These are phyloP conservation scores for Scytalidium sp. DNA, from an alignment of 2,329 filamentous ascomycete species.

Conservation along the genomic window DNA sequence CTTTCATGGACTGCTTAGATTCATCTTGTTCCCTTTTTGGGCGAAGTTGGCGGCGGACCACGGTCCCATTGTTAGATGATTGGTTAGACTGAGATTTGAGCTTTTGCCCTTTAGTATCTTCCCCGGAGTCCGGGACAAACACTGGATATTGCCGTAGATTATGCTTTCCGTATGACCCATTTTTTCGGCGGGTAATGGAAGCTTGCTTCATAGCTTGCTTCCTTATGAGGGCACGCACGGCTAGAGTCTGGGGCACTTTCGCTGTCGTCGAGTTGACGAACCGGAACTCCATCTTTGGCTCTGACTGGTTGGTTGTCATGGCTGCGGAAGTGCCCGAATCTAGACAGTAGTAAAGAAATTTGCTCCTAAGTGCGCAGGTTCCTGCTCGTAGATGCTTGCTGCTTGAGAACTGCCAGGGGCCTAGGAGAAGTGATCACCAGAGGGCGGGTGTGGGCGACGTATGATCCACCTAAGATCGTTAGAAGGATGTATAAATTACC, in stretches of 20 bases:
- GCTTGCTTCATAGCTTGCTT: conserved; percentile 37
- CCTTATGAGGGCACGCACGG: conserved; percentile 26
- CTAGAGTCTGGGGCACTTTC: conserved; percentile 16
- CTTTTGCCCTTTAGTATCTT: background rate
- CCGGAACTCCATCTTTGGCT: conserved; percentile 15
- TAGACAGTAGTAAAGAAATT: background rate
- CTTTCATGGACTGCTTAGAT: background rate
- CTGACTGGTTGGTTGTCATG: background rate
- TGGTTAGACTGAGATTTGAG: background rate
- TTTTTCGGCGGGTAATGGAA: conserved; percentile 26
- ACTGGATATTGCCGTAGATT: conserved; percentile 28
- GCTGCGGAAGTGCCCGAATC: background rate
- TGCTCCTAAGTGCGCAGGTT: background rate
- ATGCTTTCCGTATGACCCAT: conserved; percentile 28
- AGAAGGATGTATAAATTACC: background rate
- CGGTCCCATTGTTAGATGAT: background rate
- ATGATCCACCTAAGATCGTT: background rate
- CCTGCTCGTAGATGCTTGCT: background rate
- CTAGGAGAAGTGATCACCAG: background rate
- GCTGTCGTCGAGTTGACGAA: conserved; percentile 24
- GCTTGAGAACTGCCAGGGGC: background rate
- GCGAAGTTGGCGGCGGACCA: background rate
- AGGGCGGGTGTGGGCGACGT: background rate
- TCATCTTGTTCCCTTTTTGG: background rate
- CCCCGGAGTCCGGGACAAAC: conserved; percentile 12